Evolutionary conservation across 1,284 basidiomycete species (phyloP), one percentile per base, ranked within the genome.

Genomic region (Malassezia arunalokei): DNA sequence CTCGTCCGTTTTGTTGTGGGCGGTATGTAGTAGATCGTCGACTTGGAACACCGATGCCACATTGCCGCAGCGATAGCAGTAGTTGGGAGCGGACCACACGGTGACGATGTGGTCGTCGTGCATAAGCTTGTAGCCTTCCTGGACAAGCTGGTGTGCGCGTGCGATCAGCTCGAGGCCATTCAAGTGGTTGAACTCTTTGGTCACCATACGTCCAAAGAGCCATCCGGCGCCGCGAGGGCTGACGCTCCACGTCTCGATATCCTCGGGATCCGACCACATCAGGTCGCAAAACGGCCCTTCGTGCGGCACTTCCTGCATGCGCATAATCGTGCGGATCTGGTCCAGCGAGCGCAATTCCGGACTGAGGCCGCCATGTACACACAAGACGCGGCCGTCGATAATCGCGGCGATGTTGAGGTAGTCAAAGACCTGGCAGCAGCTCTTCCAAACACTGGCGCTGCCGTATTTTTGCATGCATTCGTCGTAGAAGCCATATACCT

Each of bases 301-400:
- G 69, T 95, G 90, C 1, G 91, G 90, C 42, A 94, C 89, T 75
- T 96, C 90, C 68, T 94, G 90, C 0, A 88, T 87, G 59, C 90
- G 78, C 17, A 87, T 87, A 50, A 95, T 78, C 14, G 90, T 86
- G 24, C 90, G 81, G 24, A 54, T 49, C 52, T 54, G 52, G 29
- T 54, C 52, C 4, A 92, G 77, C 1, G 87, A 91, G 43, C 87
- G 80, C 57, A 95, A 88, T 68, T 92, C 90, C 0, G 88, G 89
- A 14, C 86, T 91, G 6, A 91, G 79, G 9, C 87, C 52, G 3
- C 89, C 91, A 64, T 94, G 91, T 1, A 94, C 89, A 64, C 90
- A 94, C 5, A 94, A 77, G 0, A 85, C 85, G 59, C 84, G 81
- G 37, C 87, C 87, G 66, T 95, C 90, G 54, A 95, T 90, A 60